phyloP scores from a whole-genome alignment of 805 yeast genomes.

The Metschnikowia santaceciliae region DNA sequence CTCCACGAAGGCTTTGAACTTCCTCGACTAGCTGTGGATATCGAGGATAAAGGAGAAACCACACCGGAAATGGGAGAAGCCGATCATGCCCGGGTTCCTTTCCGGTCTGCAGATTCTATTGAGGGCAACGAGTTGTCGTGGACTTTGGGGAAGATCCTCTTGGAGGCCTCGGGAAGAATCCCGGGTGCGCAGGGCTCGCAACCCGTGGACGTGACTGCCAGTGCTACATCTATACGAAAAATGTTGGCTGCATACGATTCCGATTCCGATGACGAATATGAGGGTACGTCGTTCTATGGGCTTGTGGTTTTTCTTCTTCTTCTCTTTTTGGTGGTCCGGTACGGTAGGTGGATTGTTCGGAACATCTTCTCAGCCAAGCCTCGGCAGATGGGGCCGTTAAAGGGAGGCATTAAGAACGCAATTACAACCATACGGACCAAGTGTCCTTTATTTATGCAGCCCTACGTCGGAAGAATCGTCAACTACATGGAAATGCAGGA shows the following conservation, averaged over 20 bases:
- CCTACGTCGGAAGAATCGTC: conserved; percentile 18
- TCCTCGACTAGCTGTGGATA: conserved; percentile 64
- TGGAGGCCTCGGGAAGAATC: conserved; percentile 76
- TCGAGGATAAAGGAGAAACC: conserved; percentile 14
- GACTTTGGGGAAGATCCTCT: conserved; percentile 86
- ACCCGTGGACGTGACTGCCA: conserved; percentile 39
- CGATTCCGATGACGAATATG: conserved; percentile 18
- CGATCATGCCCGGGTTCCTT: conserved; percentile 48
- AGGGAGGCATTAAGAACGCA: conserved; percentile 8
- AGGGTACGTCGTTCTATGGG: conserved; percentile 5
- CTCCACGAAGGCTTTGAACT: conserved; percentile 89
- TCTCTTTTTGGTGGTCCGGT: conserved; percentile 14
- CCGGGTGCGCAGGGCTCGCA: conserved; percentile 10
- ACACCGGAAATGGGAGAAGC: conserved; percentile 19
- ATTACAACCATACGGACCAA: conserved; percentile 6
- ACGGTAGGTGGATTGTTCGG: not conserved
- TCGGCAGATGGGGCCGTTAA: not conserved
- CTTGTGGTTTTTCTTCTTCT: conserved; percentile 18
- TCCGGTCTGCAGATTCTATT: conserved; percentile 77
- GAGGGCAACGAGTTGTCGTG: conserved; percentile 88
- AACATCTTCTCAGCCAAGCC: not conserved
- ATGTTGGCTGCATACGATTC: conserved; percentile 6
- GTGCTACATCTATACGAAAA: conserved; percentile 29
- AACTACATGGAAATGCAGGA: conserved; percentile 18
- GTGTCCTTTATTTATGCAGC: conserved; percentile 20